Evolutionary conservation across 2,329 filamentous ascomycete species (phyloP).

Genomic region (Pyrenophora tritici-repentis): DNA sequence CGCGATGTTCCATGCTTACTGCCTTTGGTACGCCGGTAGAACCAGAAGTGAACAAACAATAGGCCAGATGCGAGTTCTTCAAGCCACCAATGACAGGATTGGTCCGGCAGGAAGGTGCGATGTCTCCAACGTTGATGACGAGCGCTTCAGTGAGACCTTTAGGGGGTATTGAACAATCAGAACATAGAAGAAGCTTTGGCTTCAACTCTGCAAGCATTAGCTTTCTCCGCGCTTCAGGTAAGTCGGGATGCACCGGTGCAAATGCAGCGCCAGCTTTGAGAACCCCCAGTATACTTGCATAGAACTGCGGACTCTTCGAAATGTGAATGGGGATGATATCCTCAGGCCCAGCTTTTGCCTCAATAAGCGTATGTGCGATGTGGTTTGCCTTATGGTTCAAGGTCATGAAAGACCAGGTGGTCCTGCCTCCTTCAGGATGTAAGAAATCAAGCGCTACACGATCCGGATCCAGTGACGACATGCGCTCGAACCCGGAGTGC

Average conservation of each 20-base stretch:
- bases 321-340: conserved; percentile 46
- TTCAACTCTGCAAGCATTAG: conserved; percentile 44
- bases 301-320: conserved; percentile 41
- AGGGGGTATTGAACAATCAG: neutral
- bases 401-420: conserved; percentile 41
- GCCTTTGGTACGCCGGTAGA: conserved; percentile 53
- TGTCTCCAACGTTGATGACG: conserved; percentile 24
- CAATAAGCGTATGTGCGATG: conserved; percentile 39
- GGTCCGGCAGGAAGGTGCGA: conserved; percentile 11
- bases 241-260: conserved; percentile 42
- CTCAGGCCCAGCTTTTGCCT: conserved; percentile 28
- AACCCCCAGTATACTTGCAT: conserved; percentile 47
- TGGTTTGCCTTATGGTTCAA: conserved; percentile 41
- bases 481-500: conserved; percentile 48
- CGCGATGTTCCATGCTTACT: conserved; percentile 50
- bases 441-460: conserved; percentile 48
- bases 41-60: conserved; percentile 52
- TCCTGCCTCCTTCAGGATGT: conserved; percentile 33
- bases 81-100: conserved; percentile 38
- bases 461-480: conserved; percentile 36
- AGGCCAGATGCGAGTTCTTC: conserved; percentile 42
- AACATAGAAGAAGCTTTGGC: conserved; percentile 37
- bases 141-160: neutral
- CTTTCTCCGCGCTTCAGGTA: conserved; percentile 42
- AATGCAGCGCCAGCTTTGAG: conserved; percentile 50